Evolutionary conservation across 2,329 filamentous ascomycete species (phyloP).

Genomic region (Xylariaceae sp.): DNA sequence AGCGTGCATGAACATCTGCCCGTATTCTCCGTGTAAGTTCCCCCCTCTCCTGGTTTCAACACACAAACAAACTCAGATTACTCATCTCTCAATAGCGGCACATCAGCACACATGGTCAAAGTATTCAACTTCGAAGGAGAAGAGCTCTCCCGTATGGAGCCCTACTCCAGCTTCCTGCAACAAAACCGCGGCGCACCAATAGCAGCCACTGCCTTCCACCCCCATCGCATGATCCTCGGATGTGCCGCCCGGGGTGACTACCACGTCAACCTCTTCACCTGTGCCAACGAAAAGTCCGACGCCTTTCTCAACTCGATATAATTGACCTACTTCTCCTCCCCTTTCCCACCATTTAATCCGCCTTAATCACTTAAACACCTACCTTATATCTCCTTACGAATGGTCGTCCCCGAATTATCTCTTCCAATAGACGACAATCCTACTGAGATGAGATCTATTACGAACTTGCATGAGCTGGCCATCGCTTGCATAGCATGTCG

Average conservation of each 20-base stretch:
- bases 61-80: neutral
- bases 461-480: too few species aligned
- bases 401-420: too few species aligned
- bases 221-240: slow-evolving; percentile 86
- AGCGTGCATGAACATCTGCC: slow-evolving; percentile 95
- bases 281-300: slow-evolving; percentile 48
- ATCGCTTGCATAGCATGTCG: too few species aligned
- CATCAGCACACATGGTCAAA: slow-evolving; percentile 82
- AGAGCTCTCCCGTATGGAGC: slow-evolving; percentile 79
- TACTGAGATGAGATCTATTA: too few species aligned
- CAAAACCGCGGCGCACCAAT: slow-evolving; percentile 80
- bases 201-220: slow-evolving; percentile 88
- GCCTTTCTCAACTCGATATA: too few species aligned
- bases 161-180: slow-evolving; percentile 83
- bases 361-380: too few species aligned
- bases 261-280: slow-evolving; percentile 85
- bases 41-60: neutral
- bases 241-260: slow-evolving; percentile 83
- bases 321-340: too few species aligned
- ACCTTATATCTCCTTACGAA: too few species aligned
- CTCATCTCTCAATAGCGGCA: slow-evolving; percentile 61
- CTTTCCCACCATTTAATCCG: too few species aligned
- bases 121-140: slow-evolving; percentile 85
- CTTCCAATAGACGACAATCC: too few species aligned
- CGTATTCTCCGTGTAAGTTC: slow-evolving; percentile 84